Percentiles rank a stretch among this genome's conserved stretches.
Conservation (phyloP, 2,329 filamentous ascomycete genomes). For the Colletotrichum australisinense region DNA sequence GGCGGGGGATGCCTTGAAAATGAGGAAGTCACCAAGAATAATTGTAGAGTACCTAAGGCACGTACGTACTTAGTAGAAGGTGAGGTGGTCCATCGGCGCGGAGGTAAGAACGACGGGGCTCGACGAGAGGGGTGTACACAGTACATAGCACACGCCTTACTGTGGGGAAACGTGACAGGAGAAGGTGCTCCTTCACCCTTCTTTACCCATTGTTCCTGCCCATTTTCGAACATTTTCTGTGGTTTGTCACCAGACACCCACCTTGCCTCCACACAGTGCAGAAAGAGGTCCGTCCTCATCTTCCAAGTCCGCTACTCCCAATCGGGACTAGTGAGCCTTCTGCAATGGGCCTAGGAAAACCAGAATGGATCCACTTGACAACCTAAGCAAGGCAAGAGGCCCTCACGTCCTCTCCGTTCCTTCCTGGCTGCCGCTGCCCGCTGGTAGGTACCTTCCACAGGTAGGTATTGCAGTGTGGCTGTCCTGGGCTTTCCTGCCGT, state of each 20-base stretch:
- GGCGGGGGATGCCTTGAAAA: background rate
- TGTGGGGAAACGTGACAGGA: conserved; percentile 17
- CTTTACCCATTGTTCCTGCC: background rate
- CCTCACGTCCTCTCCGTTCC: background rate
- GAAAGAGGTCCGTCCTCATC: background rate
- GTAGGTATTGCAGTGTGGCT: background rate
- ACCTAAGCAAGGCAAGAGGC: background rate
- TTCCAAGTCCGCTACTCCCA: background rate
- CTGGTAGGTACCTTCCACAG: background rate
- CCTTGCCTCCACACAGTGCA: conserved; percentile 20
- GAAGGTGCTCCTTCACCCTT: background rate
- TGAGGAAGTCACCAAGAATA: background rate
- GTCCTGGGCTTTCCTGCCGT: background rate
- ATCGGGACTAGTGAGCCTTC: background rate
- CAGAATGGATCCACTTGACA: background rate
- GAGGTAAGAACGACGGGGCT: too few relatives aligned
- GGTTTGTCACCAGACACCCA: background rate
- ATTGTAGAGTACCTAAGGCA: too few relatives aligned
- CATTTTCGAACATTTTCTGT: background rate
- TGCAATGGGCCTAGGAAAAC: background rate
- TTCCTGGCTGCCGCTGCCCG: background rate
- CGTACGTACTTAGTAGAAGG: too few relatives aligned
- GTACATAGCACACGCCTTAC: background rate
- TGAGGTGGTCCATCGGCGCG: too few relatives aligned
- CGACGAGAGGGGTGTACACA: background rate